phyloP scores from a whole-genome alignment of 2,329 filamentous ascomycete genomes.

The Harringtonia lauricola region DNA sequence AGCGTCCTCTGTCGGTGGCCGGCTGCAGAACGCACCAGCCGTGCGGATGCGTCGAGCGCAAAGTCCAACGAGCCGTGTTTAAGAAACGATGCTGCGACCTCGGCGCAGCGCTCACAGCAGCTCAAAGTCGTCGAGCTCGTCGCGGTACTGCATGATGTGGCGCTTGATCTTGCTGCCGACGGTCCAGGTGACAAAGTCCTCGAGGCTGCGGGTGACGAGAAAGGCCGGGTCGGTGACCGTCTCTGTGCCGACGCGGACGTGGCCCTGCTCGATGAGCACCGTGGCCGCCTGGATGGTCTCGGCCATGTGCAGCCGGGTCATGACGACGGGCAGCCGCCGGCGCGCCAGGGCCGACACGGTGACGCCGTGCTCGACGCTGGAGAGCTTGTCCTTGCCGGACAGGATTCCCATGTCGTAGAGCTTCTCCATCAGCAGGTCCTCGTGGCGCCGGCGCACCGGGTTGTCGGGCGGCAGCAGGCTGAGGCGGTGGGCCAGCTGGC shows the following conservation, averaged over 20 bases:
- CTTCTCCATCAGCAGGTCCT: constrained; percentile 81
- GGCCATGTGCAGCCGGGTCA: constrained; percentile 83
- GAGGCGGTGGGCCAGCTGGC: constrained; percentile 81
- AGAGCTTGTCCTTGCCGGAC: constrained; percentile 63
- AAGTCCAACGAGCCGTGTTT: too few relatives aligned
- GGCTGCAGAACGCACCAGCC: too few relatives aligned
- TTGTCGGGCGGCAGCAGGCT: constrained; percentile 72
- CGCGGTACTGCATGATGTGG: constrained; percentile 88
- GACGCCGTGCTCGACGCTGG: constrained; percentile 75
- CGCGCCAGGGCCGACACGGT: constrained; percentile 86
- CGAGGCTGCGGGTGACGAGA: constrained; percentile 77
- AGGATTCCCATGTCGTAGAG: constrained; percentile 87
- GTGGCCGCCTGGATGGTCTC: constrained; percentile 77
- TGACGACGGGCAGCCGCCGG: constrained; percentile 72
- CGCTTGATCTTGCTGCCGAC: constrained; percentile 95
- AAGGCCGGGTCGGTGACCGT: constrained; percentile 85
- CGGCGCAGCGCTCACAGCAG: constrained; percentile 59
- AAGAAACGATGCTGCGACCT: too few relatives aligned
- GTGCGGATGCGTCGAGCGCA: too few relatives aligned
- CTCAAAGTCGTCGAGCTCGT: constrained; percentile 94
- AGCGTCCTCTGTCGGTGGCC: too few relatives aligned
- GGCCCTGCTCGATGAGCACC: constrained; percentile 87
- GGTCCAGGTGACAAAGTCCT: constrained; percentile 95
- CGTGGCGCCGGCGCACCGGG: constrained; percentile 69
- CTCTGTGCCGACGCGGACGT: constrained; percentile 84